phyloP scores from a whole-genome alignment of 2,329 filamentous ascomycete species.

The Fusarium nematophilum region DNA sequence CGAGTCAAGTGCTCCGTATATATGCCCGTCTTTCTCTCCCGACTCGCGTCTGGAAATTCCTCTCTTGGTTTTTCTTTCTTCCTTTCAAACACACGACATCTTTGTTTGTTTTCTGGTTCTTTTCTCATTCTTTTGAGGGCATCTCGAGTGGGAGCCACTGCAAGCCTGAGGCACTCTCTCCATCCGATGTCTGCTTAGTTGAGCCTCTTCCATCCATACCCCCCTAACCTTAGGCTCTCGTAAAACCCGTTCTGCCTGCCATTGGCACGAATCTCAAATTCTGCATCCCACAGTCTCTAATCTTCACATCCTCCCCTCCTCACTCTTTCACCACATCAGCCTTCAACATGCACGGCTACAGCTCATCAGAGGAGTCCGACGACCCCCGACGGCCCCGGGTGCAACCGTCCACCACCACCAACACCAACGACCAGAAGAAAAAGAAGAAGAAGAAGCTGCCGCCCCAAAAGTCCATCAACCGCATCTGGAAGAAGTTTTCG shows the following conservation, averaged over 20 bases:
- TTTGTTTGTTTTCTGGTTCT: conserved; percentile 5
- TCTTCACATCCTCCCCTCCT: not conserved
- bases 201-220: no score
- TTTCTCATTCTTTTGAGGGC: not conserved
- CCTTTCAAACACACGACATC: conserved; percentile 5
- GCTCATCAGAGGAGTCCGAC: conserved; percentile 62
- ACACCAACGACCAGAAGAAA: conserved; percentile 58
- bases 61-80: not conserved
- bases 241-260: no score
- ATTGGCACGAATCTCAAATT: no score
- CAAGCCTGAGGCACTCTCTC: no score
- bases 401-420: conserved; percentile 49
- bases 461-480: conserved; percentile 74
- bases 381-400: conserved; percentile 54
- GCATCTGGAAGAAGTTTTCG: conserved; percentile 72
- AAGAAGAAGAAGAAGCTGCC: conserved; percentile 63
- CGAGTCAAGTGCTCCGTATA: conserved; percentile 17
- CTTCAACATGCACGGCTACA: conserved; percentile 57
- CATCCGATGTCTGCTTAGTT: no score
- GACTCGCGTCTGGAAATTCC: conserved; percentile 10
- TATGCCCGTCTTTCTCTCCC: conserved; percentile 27
- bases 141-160: no score
- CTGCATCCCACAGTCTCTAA: no score
- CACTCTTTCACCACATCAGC: not conserved
- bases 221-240: no score